These are phyloP conservation scores for Mangifera indica DNA, from an alignment of 345 rosid genomes.

Conservation along the genomic window DNA sequence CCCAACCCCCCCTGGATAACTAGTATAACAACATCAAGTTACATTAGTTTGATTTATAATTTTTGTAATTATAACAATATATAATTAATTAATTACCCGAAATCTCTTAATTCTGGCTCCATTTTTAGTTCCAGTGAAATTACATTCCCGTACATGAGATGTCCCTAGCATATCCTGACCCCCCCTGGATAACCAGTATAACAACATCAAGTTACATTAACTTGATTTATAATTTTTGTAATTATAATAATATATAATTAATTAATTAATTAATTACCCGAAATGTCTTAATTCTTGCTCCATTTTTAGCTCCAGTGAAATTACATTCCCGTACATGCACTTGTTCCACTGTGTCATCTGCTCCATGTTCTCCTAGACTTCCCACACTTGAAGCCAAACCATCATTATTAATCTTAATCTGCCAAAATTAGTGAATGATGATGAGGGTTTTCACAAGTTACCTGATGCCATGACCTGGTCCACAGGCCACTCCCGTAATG, in stretches of 20 bases:
- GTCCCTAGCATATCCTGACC: no score
- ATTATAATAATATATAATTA: not conserved
- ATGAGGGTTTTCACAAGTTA: not conserved
- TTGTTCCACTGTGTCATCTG: slow-evolving; percentile 30
- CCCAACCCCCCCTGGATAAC: slow-evolving; percentile 28
- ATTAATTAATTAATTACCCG: slow-evolving; percentile 28
- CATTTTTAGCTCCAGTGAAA: slow-evolving; percentile 36
- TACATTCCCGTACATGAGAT: slow-evolving; percentile 37
- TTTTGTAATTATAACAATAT: not conserved
- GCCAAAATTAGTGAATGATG: not conserved
- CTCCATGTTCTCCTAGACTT: slow-evolving; percentile 46
- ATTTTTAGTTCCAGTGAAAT: slow-evolving; percentile 32
- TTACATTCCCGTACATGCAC: slow-evolving; percentile 39
- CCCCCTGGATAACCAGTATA: slow-evolving; percentile 20
- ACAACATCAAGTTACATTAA: no score
- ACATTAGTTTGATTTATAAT: not conserved
- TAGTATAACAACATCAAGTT: not conserved
- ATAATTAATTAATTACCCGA: slow-evolving; percentile 27
- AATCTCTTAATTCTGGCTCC: slow-evolving; percentile 66
- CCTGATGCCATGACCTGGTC: slow-evolving; percentile 76
- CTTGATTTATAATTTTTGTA: not conserved
- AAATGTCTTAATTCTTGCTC: slow-evolving; percentile 63
- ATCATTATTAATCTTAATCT: not conserved
- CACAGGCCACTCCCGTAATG: slow-evolving; percentile 43
- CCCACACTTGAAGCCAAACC: slow-evolving; percentile 39